phyloP scores from a whole-genome alignment of 2,329 filamentous ascomycete species.

The Graphilbum fragrans region DNA sequence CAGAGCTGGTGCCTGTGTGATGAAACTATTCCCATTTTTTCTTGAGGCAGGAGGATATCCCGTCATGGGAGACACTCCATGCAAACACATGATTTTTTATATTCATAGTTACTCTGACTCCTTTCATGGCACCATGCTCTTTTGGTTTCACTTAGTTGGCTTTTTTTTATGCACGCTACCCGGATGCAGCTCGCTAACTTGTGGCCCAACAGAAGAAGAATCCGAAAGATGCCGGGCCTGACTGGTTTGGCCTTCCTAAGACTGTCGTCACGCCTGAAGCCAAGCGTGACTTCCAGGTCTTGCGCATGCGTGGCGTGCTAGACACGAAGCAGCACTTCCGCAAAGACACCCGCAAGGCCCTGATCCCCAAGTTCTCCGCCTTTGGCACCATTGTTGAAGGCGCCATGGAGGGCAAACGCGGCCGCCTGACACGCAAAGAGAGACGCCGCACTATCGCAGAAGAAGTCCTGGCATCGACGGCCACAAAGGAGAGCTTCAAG shows the following conservation, averaged over 20 bases:
- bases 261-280: conserved; percentile 68
- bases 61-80: conserved; percentile 69
- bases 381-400: conserved; percentile 83
- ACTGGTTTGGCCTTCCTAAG: conserved; percentile 82
- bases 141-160: conserved; percentile 12
- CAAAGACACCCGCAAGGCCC: conserved; percentile 62
- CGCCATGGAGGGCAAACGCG: conserved; percentile 75
- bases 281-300: conserved; percentile 77
- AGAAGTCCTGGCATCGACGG: conserved; percentile 62
- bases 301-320: conserved; percentile 79
- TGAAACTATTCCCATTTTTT: conserved; percentile 58
- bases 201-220: conserved; percentile 16
- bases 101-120: conserved; percentile 65
- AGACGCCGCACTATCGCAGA: conserved; percentile 78
- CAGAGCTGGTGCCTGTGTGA: conserved; percentile 32
- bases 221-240: conserved; percentile 53
- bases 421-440: conserved; percentile 74
- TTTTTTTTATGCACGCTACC: conserved; percentile 3
- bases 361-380: conserved; percentile 72
- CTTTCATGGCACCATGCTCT: conserved; percentile 26
- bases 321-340: conserved; percentile 88
- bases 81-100: conserved; percentile 45
- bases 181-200: conserved; percentile 12
- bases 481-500: conserved; percentile 61
- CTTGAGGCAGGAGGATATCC: conserved; percentile 65